Evolutionary conservation across 2,329 filamentous ascomycete genomes (phyloP).

Genomic region (Didymella arachidicola): DNA sequence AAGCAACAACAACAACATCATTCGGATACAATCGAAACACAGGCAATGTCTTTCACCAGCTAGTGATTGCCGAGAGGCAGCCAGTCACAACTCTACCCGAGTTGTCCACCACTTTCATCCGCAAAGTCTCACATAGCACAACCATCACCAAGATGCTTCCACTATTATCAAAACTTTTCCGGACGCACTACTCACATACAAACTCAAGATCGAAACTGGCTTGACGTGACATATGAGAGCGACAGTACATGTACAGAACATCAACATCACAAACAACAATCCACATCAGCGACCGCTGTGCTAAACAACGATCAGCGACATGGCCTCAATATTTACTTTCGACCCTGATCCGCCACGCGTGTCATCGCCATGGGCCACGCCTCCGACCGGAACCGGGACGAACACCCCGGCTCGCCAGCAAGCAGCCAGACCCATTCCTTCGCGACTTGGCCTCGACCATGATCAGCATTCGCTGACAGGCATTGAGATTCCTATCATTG

Average conservation of each 20-base stretch:
- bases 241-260: conserved; percentile 8
- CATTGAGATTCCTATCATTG: conserved; percentile 24
- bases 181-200: conserved; percentile 60
- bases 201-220: conserved; percentile 57
- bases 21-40: background rate
- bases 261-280: conserved; percentile 1
- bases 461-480: conserved; percentile 11
- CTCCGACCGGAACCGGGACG: conserved; percentile 47
- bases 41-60: conserved; percentile 23
- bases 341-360: conserved; percentile 87
- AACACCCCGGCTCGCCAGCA: conserved; percentile 27
- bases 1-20: conserved; percentile 1
- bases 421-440: conserved; percentile 27
- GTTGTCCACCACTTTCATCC: conserved; percentile 26
- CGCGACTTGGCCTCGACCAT: conserved; percentile 18
- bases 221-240: conserved; percentile 24
- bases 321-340: conserved; percentile 97
- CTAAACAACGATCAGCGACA: conserved; percentile 48
- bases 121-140: conserved; percentile 32
- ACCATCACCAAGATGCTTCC: conserved; percentile 59
- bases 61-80: conserved; percentile 38
- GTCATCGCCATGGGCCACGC: conserved; percentile 86
- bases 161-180: conserved; percentile 57
- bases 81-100: conserved; percentile 32
- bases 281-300: background rate